Evolutionary conservation across 352 stramenopile genomes (phyloP).

Genomic region (Phytophthora boehmeriae): DNA sequence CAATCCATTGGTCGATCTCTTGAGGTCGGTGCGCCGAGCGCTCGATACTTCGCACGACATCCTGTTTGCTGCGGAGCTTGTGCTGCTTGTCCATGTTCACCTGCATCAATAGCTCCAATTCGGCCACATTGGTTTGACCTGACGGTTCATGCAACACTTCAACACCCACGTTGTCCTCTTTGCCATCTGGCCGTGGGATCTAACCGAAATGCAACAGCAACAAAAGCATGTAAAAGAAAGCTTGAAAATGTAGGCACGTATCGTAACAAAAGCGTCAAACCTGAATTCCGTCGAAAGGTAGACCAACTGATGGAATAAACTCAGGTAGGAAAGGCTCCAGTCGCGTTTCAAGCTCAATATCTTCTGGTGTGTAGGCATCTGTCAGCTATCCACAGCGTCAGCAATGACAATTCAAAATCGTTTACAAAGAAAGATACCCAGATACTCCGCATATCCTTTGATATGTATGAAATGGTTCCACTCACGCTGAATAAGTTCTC

Average conservation of each 20-base stretch:
- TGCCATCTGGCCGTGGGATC: slow-evolving; percentile 89
- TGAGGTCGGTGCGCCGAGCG: slow-evolving; percentile 82
- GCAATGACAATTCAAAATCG: background rate
- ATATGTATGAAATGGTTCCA: slow-evolving; percentile 19
- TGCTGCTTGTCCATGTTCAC: slow-evolving; percentile 61
- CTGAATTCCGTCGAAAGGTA: slow-evolving; percentile 77
- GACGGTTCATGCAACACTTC: slow-evolving; percentile 88
- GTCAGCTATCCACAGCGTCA: slow-evolving; percentile 53
- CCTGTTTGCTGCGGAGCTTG: slow-evolving; percentile 43
- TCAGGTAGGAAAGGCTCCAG: slow-evolving; percentile 94
- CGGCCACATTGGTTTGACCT: slow-evolving; percentile 85
- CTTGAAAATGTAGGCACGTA: background rate
- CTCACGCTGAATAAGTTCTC: slow-evolving; percentile 64
- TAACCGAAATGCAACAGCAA: slow-evolving; percentile 13
- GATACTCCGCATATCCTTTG: background rate
- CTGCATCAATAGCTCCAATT: slow-evolving; percentile 92
- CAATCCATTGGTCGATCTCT: slow-evolving; percentile 93
- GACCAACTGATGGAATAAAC: slow-evolving; percentile 83
- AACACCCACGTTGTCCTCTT: slow-evolving; percentile 78
- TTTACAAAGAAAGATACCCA: too few species aligned
- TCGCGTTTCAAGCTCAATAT: slow-evolving; percentile 89
- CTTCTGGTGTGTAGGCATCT: slow-evolving; percentile 86
- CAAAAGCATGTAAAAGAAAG: background rate
- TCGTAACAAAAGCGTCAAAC: slow-evolving; percentile 24
- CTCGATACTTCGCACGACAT: slow-evolving; percentile 88